A percentile compares a stretch with the other conserved stretches of the same genome.
phyloP scores from a whole-genome alignment of 805 yeast species.

The Saccharomycopsis malanga region DNA sequence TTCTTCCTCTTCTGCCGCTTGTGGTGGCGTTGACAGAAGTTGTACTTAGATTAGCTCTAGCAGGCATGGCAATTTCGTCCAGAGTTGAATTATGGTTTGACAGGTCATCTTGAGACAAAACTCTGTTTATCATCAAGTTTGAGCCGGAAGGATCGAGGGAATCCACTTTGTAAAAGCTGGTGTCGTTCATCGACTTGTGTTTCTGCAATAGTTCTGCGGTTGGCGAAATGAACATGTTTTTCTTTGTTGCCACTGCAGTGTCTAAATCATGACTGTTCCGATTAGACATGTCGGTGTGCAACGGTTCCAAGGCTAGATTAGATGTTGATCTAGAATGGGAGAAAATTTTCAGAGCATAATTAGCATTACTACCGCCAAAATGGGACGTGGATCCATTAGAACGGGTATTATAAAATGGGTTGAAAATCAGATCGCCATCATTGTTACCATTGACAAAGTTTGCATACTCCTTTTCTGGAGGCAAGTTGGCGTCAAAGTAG shows the following conservation, averaged over 20 bases:
- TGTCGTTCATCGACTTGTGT: not conserved
- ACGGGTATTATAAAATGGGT: slow-evolving; percentile 4
- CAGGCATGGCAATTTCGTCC: slow-evolving; percentile 13
- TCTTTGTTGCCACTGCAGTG: not conserved
- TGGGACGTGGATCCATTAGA: slow-evolving; percentile 6
- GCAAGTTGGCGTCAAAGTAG: slow-evolving; percentile 3
- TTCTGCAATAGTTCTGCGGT: slow-evolving; percentile 54
- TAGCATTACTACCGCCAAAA: slow-evolving; percentile 9
- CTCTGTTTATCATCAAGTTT: slow-evolving; percentile 7
- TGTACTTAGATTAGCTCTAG: slow-evolving; percentile 10
- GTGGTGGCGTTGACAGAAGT: not conserved
- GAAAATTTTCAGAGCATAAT: too few relatives aligned
- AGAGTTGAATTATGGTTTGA: not conserved
- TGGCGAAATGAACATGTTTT: slow-evolving; percentile 62
- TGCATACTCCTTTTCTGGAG: slow-evolving; percentile 9
- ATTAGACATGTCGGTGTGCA: slow-evolving; percentile 6
- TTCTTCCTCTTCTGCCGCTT: slow-evolving; percentile 16
- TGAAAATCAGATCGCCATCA: not conserved
- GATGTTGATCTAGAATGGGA: not conserved
- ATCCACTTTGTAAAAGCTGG: not conserved
- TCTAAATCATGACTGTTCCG: slow-evolving; percentile 20
- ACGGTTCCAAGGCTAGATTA: not conserved
- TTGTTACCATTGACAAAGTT: slow-evolving; percentile 1
- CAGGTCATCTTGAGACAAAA: too few relatives aligned
- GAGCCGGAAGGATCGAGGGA: slow-evolving; percentile 1